These are phyloP conservation scores for Phytopythium boreale DNA, from an alignment of 352 stramenopile species.

Conservation along the genomic window DNA sequence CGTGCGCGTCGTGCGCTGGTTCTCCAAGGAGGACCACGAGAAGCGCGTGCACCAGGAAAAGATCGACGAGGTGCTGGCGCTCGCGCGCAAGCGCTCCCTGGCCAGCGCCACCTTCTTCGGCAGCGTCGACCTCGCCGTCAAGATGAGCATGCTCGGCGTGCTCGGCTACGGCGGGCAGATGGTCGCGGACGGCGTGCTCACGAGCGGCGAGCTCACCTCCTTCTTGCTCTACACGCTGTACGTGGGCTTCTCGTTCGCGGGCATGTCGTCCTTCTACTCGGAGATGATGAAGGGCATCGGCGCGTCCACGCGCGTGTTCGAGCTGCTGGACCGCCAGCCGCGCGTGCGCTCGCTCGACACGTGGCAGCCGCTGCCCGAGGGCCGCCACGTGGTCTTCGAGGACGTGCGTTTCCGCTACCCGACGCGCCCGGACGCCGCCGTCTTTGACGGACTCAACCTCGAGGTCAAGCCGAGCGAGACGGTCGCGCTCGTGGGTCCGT, in stretches of 20 bases:
- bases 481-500: conserved; percentile 67
- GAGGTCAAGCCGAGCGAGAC: conserved; percentile 67
- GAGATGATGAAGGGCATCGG: conserved; percentile 89
- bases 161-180: conserved; percentile 92
- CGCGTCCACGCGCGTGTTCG: conserved; percentile 87
- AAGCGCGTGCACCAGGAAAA: conserved; percentile 51
- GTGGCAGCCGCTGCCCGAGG: conserved; percentile 25
- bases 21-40: conserved; percentile 79
- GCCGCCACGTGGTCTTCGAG: conserved; percentile 67
- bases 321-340: conserved; percentile 85
- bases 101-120: conserved; percentile 85
- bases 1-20: conserved; percentile 92
- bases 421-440: conserved; percentile 45
- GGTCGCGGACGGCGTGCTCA: conserved; percentile 82
- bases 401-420: conserved; percentile 81
- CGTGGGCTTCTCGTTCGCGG: conserved; percentile 86
- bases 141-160: conserved; percentile 88
- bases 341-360: conserved; percentile 40
- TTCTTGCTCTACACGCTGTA: conserved; percentile 94
- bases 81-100: conserved; percentile 70
- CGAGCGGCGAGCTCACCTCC: conserved; percentile 88
- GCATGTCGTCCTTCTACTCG: conserved; percentile 92
- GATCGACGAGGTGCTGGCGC: conserved; percentile 53
- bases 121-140: conserved; percentile 78
- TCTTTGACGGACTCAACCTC: conserved; percentile 51